A percentile compares a stretch with the other conserved stretches of the same genome.
These are phyloP conservation scores for Debaryomycetaceae sp. DNA, from an alignment of 1,139 yeast species.

Conservation along the genomic window DNA sequence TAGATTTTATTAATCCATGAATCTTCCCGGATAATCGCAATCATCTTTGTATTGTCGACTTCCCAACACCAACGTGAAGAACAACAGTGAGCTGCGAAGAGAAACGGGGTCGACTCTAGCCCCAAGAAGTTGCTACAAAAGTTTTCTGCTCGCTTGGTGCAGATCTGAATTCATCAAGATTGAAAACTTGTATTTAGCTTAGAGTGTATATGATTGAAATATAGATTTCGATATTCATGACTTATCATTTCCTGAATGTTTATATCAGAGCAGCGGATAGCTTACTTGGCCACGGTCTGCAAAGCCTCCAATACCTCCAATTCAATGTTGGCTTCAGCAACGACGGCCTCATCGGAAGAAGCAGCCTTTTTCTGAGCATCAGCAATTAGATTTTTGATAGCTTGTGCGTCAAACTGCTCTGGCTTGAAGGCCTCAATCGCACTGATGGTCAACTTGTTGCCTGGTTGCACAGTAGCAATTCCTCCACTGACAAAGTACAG, in stretches of 20 bases:
- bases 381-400: conserved; percentile 76
- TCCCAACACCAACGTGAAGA: too few relatives aligned
- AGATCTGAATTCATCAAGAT: not conserved
- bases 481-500: conserved; percentile 96
- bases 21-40: conserved; percentile 3
- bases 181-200: not conserved
- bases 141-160: not conserved
- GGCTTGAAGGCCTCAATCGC: conserved; percentile 96
- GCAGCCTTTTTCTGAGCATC: conserved; percentile 93
- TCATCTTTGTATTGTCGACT: too few relatives aligned
- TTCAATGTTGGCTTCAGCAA: conserved; percentile 94
- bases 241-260: conserved; percentile 6
- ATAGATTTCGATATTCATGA: conserved; percentile 6
- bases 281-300: conserved; percentile 80
- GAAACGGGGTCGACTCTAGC: too few relatives aligned
- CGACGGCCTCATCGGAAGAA: conserved; percentile 81
- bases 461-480: conserved; percentile 95
- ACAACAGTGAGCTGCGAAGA: too few relatives aligned
- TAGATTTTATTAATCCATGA: conserved; percentile 1
- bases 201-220: conserved; percentile 1
- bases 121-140: too few relatives aligned
- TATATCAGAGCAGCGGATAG: conserved; percentile 4
- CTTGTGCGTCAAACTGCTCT: conserved; percentile 79
- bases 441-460: conserved; percentile 83
- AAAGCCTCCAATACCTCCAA: conserved; percentile 95